phyloP scores from a whole-genome alignment of 23 red algal species.

The Pyropia haitanensis region DNA sequence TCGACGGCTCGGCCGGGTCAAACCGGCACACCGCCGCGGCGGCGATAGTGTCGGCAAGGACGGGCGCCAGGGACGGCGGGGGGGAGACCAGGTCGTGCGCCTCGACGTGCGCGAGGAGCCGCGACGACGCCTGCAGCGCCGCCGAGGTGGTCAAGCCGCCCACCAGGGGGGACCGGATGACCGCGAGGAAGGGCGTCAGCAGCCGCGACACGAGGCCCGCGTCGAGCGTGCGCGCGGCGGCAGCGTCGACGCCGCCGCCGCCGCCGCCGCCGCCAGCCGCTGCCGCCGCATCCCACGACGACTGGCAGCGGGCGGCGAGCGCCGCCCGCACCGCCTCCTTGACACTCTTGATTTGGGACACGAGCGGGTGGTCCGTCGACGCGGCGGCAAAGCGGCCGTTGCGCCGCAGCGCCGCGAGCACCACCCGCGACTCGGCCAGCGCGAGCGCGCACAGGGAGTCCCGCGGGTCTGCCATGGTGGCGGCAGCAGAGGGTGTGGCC shows the following conservation, averaged over 20 bases:
- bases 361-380: slow-evolving; percentile 53
- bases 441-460: slow-evolving; percentile 19
- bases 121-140: slow-evolving; percentile 26
- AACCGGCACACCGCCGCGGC: slow-evolving; percentile 58
- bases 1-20: slow-evolving; percentile 46
- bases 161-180: slow-evolving; percentile 30
- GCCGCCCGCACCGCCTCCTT: slow-evolving; percentile 23
- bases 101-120: slow-evolving; percentile 22
- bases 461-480: no score
- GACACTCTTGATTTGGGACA: slow-evolving; percentile 48
- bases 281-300: not conserved
- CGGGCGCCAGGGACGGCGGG: slow-evolving; percentile 14
- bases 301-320: no score
- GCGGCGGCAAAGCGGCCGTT: slow-evolving; percentile 51
- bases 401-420: slow-evolving; percentile 41
- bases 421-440: slow-evolving; percentile 46
- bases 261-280: not conserved
- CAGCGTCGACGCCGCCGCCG: not conserved
- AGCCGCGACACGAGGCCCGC: slow-evolving; percentile 33
- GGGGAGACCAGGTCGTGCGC: slow-evolving; percentile 11
- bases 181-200: slow-evolving; percentile 54
- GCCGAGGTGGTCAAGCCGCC: slow-evolving; percentile 38
- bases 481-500: no score
- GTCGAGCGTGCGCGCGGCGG: slow-evolving; percentile 7
- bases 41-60: slow-evolving; percentile 38